Conservation (phyloP, 805 yeast genomes). For the Starmerella riodocensis region DNA sequence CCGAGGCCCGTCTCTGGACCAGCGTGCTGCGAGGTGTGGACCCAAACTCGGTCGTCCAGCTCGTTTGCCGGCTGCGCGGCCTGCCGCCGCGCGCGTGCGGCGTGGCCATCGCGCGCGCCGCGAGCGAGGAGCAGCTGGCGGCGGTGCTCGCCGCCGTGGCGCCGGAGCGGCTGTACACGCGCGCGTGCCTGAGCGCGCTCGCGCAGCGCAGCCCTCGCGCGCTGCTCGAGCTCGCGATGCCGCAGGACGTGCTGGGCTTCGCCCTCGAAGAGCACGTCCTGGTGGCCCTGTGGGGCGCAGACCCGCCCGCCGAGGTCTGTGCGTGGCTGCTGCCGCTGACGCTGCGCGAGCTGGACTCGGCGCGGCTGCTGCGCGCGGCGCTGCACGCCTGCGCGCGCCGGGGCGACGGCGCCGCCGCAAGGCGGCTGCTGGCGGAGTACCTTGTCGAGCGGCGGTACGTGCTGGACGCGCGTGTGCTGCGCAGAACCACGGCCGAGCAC, state of each 20-base stretch:
- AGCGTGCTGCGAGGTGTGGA: conserved; percentile 7
- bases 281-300: conserved; percentile 12
- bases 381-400: background rate
- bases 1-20: conserved; percentile 5
- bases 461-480: no score
- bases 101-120: conserved; percentile 3
- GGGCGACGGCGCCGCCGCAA: background rate
- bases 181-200: conserved; percentile 10
- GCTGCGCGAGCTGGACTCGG: background rate
- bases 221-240: conserved; percentile 11
- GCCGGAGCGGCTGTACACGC: conserved; percentile 11
- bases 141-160: conserved; percentile 1
- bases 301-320: conserved; percentile 1
- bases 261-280: conserved; percentile 7
- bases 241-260: conserved; percentile 7
- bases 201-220: conserved; percentile 8
- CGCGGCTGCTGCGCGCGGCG: conserved; percentile 12
- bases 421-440: background rate
- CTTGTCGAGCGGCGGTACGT: no score
- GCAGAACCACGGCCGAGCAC: no score
- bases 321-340: conserved; percentile 18
- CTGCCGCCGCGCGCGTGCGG: conserved; percentile 8
- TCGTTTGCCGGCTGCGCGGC: background rate
- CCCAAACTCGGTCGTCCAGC: background rate
- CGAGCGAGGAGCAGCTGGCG: background rate